Base-by-base conservation (phyloP, 1,284 basidiomycete genomes). In the Ganoderma meredithae region DNA sequence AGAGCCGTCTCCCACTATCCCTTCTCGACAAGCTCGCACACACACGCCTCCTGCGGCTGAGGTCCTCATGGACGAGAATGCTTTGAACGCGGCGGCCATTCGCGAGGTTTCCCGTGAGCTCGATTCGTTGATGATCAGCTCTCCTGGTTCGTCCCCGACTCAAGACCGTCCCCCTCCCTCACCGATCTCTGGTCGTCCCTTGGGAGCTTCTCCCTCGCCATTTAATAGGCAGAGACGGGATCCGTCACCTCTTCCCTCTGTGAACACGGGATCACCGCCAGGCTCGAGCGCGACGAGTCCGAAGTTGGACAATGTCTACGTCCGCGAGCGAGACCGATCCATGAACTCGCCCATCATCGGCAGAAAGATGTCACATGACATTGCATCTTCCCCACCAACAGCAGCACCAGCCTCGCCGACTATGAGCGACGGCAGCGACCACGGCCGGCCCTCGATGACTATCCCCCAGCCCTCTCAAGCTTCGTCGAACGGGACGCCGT, bases 51-150 rank as follows among this genome's bases (percentile, higher is more conserved):
- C 68, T 9, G 60, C 64, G 8, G 43, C 59, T 0, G 59, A 58
- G 9, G 67, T 58, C 6, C 59, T 66, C 6, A n/a, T 43, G 19
- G 82, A 85, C 19, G 82, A 84, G 68, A 71, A 77, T 1, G 82
- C 82, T 8, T 81, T 86, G 36, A 87, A 90, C 72, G 87, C 85
- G 2, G 90, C 90, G 10, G 91, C 88, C 25, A 90, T 90, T 3
- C 83, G 88, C 19, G 90, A 91, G 76, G 83, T 94, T 2, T 84
- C 85, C 10, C 84, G 86, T 12, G 91, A 92, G 74, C 74, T 92
- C 65, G 88, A 90, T 67, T 81, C 84, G 7, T 76, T 91, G 22
- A 83, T 81, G 66, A 86, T 86, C 70, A 83, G 75, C 67, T 82
- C 86, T 1, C 81, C 83, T 13, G 63, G 73, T 12, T 72, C 74